These are phyloP conservation scores for Cyclostephanos tholiformis DNA, from an alignment of 108 stramenopile genomes.

Conservation along the genomic window DNA sequence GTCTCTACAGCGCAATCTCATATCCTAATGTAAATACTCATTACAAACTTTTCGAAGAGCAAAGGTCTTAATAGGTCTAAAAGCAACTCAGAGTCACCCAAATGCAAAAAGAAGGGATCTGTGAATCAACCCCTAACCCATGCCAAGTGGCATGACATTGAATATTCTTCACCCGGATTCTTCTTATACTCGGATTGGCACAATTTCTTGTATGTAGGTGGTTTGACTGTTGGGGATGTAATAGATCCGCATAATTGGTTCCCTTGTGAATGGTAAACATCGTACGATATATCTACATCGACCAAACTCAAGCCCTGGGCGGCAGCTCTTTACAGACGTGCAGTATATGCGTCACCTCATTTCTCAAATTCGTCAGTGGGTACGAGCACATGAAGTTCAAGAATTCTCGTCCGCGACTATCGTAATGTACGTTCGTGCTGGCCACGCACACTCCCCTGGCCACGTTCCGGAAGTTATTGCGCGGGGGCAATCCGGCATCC, in stretches of 20 bases:
- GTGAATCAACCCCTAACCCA: too few species aligned
- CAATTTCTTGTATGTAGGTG: too few species aligned
- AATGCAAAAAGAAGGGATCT: too few species aligned
- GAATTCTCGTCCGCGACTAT: conserved; percentile 66
- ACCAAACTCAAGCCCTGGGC: conserved; percentile 4
- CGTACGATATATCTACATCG: neutral
- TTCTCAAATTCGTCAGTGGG: conserved; percentile 64
- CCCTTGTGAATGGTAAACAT: neutral
- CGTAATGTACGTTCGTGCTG: conserved; percentile 68
- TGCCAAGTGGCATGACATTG: too few species aligned
- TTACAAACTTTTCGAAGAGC: neutral
- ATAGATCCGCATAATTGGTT: too few species aligned
- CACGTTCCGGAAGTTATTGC: conserved; percentile 55
- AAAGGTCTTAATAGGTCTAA: neutral
- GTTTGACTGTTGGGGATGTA: too few species aligned
- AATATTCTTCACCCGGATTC: too few species aligned
- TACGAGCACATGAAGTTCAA: conserved; percentile 80
- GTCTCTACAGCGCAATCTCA: neutral
- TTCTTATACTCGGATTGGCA: too few species aligned
- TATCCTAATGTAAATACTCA: neutral
- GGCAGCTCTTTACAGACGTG: conserved; percentile 25
- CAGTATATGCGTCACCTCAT: conserved; percentile 25
- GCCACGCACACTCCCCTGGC: conserved; percentile 57
- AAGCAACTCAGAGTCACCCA: neutral
- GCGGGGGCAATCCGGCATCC: conserved; percentile 38